Conservation (phyloP, 2,329 filamentous ascomycete genomes). For the Dactylonectria estremocensis region DNA sequence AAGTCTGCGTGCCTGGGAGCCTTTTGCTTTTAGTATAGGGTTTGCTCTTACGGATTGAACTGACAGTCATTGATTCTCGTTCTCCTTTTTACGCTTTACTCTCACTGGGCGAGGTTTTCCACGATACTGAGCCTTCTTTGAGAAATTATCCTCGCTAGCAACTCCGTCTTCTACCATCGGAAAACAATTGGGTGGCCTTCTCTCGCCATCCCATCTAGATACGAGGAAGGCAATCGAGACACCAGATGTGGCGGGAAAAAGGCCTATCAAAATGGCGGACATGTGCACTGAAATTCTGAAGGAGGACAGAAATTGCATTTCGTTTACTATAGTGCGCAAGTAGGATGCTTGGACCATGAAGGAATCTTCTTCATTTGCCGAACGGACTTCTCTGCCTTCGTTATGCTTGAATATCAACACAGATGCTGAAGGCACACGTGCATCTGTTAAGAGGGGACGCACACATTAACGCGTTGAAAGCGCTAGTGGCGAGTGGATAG, state of each 20-base stretch:
- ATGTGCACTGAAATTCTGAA: no score
- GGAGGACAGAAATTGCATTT: no score
- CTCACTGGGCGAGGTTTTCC: no score
- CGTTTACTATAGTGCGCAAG: no score
- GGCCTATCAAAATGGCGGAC: no score
- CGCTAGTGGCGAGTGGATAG: neutral
- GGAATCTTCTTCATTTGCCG: neutral
- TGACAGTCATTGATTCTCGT: neutral
- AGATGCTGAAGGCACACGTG: neutral
- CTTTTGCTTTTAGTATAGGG: neutral
- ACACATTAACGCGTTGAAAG: neutral
- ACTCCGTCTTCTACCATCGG: neutral
- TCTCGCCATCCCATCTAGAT: neutral
- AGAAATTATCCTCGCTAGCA: neutral
- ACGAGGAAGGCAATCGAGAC: neutral
- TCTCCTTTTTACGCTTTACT: neutral
- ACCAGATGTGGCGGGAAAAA: no score
- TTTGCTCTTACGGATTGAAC: neutral
- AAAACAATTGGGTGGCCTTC: neutral
- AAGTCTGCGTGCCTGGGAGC: neutral
- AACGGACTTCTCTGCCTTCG: neutral
- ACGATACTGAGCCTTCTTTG: neutral
- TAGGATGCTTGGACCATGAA: no score
- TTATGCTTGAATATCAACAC: neutral
- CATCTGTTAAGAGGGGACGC: neutral